Evolutionary conservation across 768 basidiomycete genomes (phyloP).

Genomic region (Trametes meyenii): DNA sequence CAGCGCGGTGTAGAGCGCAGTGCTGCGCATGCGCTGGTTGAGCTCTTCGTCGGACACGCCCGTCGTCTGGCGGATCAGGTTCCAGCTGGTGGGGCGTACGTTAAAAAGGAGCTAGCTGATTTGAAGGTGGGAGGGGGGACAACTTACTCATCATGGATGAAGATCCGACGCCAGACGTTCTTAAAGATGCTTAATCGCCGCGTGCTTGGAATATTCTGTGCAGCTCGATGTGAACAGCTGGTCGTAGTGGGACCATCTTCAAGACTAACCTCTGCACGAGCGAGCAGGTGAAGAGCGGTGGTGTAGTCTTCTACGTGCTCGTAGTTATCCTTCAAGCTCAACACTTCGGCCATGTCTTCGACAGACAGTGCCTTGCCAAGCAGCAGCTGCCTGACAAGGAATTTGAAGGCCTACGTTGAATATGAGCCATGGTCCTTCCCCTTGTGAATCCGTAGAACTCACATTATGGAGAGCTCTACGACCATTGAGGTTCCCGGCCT

Average conservation of each 20-base stretch:
- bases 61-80: constrained; percentile 68
- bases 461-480: constrained; percentile 58
- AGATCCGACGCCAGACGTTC: constrained; percentile 86
- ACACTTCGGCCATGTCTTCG: constrained; percentile 81
- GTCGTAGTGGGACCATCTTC: background rate
- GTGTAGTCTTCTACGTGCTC: constrained; percentile 63
- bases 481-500: constrained; percentile 49
- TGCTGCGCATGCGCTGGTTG: constrained; percentile 67
- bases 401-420: constrained; percentile 64
- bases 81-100: constrained; percentile 59
- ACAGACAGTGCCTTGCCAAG: constrained; percentile 73
- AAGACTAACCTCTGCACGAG: constrained; percentile 50
- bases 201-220: constrained; percentile 68
- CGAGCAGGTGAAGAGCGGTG: constrained; percentile 68
- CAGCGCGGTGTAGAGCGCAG: constrained; percentile 75
- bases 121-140: background rate
- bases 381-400: constrained; percentile 65
- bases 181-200: constrained; percentile 70
- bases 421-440: background rate
- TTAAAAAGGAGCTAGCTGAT: background rate
- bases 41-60: constrained; percentile 79
- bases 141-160: constrained; percentile 81
- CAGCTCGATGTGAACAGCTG: background rate
- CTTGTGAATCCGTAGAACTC: constrained; percentile 9
- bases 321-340: constrained; percentile 83